Evolutionary conservation across 2,329 filamentous ascomycete species (phyloP).

Genomic region (Epichloe festucae): DNA sequence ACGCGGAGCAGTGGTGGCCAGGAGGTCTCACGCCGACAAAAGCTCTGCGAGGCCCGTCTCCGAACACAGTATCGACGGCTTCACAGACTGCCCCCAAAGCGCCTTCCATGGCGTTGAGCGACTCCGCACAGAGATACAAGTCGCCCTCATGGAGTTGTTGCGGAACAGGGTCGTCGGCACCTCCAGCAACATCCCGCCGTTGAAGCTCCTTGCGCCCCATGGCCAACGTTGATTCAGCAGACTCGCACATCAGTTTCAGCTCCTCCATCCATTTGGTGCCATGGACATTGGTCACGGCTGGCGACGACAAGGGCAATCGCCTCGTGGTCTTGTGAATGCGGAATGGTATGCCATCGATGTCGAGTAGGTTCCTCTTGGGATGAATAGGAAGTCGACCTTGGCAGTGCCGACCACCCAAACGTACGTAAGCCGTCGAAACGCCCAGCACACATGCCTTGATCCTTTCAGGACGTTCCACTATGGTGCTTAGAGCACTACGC

Average conservation of each 20-base stretch:
- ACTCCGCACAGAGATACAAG: slow-evolving; percentile 79
- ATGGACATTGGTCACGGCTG: slow-evolving; percentile 80
- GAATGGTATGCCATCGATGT: slow-evolving; percentile 57
- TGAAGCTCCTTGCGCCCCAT: slow-evolving; percentile 65
- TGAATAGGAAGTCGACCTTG: slow-evolving; percentile 57
- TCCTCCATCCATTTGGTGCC: slow-evolving; percentile 90
- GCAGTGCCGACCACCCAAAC: slow-evolving; percentile 68
- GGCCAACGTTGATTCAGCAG: slow-evolving; percentile 66
- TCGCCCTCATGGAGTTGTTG: slow-evolving; percentile 73
- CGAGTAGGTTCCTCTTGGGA: slow-evolving; percentile 42
- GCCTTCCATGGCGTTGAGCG: slow-evolving; percentile 75
- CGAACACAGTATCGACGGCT: slow-evolving; percentile 76
- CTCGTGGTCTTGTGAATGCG: slow-evolving; percentile 71
- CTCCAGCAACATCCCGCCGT: slow-evolving; percentile 49
- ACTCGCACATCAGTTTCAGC: slow-evolving; percentile 69
- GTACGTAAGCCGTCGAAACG: slow-evolving; percentile 75
- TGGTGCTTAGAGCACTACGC: slow-evolving; percentile 57
- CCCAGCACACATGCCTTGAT: slow-evolving; percentile 75
- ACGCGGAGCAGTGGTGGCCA: slow-evolving; percentile 86
- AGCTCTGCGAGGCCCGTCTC: slow-evolving; percentile 52
- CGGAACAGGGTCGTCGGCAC: slow-evolving; percentile 29
- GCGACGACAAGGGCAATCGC: slow-evolving; percentile 55
- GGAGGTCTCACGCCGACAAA: slow-evolving; percentile 91
- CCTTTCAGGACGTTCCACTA: slow-evolving; percentile 87
- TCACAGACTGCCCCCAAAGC: slow-evolving; percentile 89